Percentiles rank a stretch among this genome's conserved stretches.
These are phyloP conservation scores for Barnettozyma wickerhamii DNA, from an alignment of 805 yeast species.

Conservation along the genomic window DNA sequence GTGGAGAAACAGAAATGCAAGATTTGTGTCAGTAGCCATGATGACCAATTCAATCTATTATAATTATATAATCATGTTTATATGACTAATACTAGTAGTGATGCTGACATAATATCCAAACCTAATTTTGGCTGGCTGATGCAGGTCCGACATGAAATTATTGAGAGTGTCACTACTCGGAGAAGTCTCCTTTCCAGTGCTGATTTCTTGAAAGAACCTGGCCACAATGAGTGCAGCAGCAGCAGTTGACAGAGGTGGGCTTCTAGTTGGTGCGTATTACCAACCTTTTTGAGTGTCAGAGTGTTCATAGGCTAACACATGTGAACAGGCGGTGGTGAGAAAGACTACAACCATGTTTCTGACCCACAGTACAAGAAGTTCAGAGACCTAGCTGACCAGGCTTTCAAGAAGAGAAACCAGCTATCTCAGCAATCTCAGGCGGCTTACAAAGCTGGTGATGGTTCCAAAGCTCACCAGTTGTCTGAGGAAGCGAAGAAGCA, in stretches of 20 bases:
- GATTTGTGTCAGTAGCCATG: too few relatives aligned
- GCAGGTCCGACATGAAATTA: too few relatives aligned
- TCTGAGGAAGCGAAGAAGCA: conserved; percentile 66
- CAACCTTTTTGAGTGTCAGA: too few relatives aligned
- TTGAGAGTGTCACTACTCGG: too few relatives aligned
- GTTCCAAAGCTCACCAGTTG: conserved; percentile 63
- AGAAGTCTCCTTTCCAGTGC: not conserved
- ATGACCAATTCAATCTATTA: too few relatives aligned
- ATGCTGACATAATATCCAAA: too few relatives aligned
- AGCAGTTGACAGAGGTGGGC: conserved; percentile 8
- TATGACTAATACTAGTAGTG: too few relatives aligned
- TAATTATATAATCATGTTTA: too few relatives aligned
- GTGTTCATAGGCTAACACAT: not conserved
- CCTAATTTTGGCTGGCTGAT: too few relatives aligned
- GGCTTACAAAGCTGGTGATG: conserved; percentile 75
- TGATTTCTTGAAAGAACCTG: not conserved
- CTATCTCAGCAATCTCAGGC: conserved; percentile 65
- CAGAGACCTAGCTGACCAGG: conserved; percentile 64
- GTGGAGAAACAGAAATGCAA: too few relatives aligned
- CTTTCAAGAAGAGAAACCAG: conserved; percentile 51
- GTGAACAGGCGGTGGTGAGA: conserved; percentile 6
- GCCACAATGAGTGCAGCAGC: conserved; percentile 10
- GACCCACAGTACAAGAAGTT: conserved; percentile 51
- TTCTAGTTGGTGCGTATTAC: conserved; percentile 5
- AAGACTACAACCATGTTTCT: conserved; percentile 12